Base-by-base conservation (phyloP, 495 filamentous ascomycete species). In the Rostrohypoxylon terebratum region DNA sequence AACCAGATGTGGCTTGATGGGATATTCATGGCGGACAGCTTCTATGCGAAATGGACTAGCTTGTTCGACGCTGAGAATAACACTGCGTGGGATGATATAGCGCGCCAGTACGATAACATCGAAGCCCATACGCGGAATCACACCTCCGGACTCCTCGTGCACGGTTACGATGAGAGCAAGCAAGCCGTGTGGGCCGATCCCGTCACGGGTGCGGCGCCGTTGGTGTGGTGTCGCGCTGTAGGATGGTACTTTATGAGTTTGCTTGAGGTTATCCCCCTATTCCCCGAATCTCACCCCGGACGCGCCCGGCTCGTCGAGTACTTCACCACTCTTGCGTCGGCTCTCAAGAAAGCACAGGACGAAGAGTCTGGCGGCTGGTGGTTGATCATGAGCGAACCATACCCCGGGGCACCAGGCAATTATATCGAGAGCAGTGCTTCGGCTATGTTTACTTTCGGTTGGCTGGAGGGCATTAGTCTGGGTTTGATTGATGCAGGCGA, bases 171-270 rank as follows among this genome's bases (percentile, higher is more conserved):
- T 55, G 85, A 84, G 31, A 81, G 80, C 13, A 82, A 80, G 55
- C 81, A 68, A 9, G 86, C 87, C 8, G 79, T 83, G 0, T 90
- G 88, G 88, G 87, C 88, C 4, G 81, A 88, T 59, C 79, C 83
- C 0, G 62, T 81, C 2, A 89, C 87, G 6, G 88, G 88, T 34
- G 86, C 84, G 1, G 81, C 82, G 23, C 87, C 85, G 4, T 75
- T 85, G 11, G 86, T 87, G 21, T 90, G 88, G 88, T 79, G 82
- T 59, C 81, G 88, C 14, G 83, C 87, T 0, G 76, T 88, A 16
- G 88, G 87, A 0, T 90, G 87, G 88, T 90, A 89, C 63, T 74
- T 86, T 31, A 86, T 89, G 82, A 84, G 84, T 9, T 76, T 90
- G 0, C 78, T 88, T 1, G 87, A 90, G 59, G 81, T 85, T 14